Evolutionary conservation across 1,139 yeast genomes (phyloP), one percentile per base, ranked within the genome.

Genomic region (Yamadazyma atlantica): DNA sequence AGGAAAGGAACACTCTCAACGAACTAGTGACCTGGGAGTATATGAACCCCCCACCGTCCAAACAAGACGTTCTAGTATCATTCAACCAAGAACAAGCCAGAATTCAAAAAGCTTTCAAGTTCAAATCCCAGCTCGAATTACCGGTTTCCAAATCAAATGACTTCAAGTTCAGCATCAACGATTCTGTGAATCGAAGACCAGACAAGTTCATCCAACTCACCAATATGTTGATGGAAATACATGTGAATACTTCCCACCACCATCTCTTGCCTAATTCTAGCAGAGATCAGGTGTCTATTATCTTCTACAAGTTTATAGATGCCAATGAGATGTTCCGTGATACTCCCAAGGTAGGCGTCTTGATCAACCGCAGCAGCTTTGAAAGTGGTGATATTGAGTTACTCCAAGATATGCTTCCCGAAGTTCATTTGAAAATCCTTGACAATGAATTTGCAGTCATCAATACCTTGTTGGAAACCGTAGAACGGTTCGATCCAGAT

Each of bases 401-500:
- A 9, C 16, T 24, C 32, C 5, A 32, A 35, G 26, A 23, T 9
- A 3, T 11, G 7, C n/a, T 23, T 40, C 6, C 40, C 9, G 38
- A 56, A 57, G 4, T 52, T 54, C 36, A 42, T 19, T 45, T 69
- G 5, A 61, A 63, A 30, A 35, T 54, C 1, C 78, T 75, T 41
- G 63, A 62, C 1, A 58, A 64, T 13, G 97, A 90, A 51, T 44
- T 60, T 2, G 77, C 69, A 4, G 67, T 85, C 76, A 54, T 89
- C 3, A 64, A 70, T 6, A 69, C 70, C 7, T 62, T 90, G 6
- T 60, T 81, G 0, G 66, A 71, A 1, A 44, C 84, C n/a, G 80
- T 87, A 0, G 72, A 79, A 19, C 49, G 64, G 2, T 70, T 79
- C 38, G 97, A 92, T 53, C 97, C 98, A 0, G 98, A 92, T 56